These are phyloP conservation scores for Ephemerocybe angulata DNA, from an alignment of 768 basidiomycete species.

Conservation along the genomic window DNA sequence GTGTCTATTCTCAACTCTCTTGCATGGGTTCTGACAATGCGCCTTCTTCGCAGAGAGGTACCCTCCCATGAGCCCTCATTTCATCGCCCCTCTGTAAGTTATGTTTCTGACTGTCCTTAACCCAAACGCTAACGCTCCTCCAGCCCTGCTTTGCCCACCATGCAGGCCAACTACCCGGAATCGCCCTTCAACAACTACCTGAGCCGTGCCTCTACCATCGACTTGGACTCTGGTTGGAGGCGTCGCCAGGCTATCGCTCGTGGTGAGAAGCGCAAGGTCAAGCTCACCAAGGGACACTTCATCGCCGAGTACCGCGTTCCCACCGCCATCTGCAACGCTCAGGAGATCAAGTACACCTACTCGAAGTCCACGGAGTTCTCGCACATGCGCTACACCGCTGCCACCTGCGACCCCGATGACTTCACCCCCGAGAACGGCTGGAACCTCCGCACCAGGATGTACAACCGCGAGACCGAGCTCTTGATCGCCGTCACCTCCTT, in stretches of 20 bases:
- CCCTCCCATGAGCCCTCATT: constrained; percentile 8
- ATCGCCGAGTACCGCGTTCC: constrained; percentile 83
- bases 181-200: constrained; percentile 14
- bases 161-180: constrained; percentile 11
- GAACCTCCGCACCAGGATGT: constrained; percentile 71
- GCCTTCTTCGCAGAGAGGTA: constrained; percentile 7
- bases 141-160: constrained; percentile 12
- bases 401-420: constrained; percentile 82
- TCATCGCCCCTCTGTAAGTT: constrained; percentile 14
- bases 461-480: constrained; percentile 80
- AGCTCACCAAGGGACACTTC: constrained; percentile 84
- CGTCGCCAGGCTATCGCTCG: constrained; percentile 81
- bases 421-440: constrained; percentile 71
- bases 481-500: constrained; percentile 90
- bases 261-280: constrained; percentile 81
- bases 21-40: not conserved
- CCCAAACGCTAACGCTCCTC: not conserved
- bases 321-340: constrained; percentile 68
- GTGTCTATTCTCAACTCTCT: not conserved
- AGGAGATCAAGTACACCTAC: constrained; percentile 67
- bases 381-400: constrained; percentile 89
- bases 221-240: constrained; percentile 48
- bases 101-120: not conserved
- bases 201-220: constrained; percentile 8
- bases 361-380: constrained; percentile 79